A percentile compares a stretch with the other conserved stretches of the same genome.
Evolutionary conservation across 2,329 filamentous ascomycete species (phyloP).

Genomic region (Paecilomyces dactylethromorphus): DNA sequence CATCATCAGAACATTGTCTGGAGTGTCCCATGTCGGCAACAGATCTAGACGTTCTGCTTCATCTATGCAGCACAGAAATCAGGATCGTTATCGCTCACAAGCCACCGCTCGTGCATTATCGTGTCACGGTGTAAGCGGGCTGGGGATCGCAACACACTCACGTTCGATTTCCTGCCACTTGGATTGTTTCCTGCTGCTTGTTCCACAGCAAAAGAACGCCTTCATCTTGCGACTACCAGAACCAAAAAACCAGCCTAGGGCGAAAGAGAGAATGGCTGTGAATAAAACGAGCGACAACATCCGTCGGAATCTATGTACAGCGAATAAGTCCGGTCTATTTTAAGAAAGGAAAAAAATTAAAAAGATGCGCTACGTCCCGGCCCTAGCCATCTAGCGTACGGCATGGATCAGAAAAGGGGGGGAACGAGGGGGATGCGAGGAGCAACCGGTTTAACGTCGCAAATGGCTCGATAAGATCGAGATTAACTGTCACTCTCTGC

Average conservation of each 20-base stretch:
- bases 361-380: background rate
- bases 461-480: background rate
- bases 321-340: background rate
- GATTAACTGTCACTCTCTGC: background rate
- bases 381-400: background rate
- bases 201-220: constrained; percentile 5
- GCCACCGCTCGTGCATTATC: background rate
- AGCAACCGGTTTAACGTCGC: background rate
- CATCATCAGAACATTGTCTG: constrained; percentile 48
- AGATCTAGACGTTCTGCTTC: constrained; percentile 16
- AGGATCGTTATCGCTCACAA: background rate
- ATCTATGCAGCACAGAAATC: constrained; percentile 12
- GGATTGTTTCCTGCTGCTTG: constrained; percentile 8
- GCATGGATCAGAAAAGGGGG: background rate
- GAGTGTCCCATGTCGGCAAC: constrained; percentile 22
- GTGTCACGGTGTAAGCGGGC: background rate
- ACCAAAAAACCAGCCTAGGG: background rate
- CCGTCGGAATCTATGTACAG: background rate
- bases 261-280: background rate
- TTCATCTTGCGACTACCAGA: background rate
- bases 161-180: constrained; percentile 19
- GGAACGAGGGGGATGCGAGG: background rate
- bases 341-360: background rate
- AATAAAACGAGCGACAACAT: background rate
- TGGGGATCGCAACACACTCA: constrained; percentile 6